Percentiles rank a stretch among this genome's conserved stretches.
Conservation (phyloP, 2,329 filamentous ascomycete species). For the Aspergillus ochraceoroseus region DNA sequence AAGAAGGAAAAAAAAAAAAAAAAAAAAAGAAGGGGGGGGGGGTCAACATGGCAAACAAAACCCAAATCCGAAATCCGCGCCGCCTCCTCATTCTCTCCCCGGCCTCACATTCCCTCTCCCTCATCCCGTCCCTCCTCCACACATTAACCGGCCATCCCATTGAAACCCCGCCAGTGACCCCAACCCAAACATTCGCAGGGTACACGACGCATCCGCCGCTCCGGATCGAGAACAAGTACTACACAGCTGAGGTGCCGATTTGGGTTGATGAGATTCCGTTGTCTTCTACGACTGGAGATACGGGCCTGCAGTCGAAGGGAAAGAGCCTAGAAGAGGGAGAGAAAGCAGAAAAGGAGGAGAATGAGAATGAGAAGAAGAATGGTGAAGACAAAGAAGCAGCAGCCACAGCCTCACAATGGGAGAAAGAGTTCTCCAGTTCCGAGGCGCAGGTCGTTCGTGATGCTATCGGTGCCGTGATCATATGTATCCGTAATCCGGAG, state of each 20-base stretch:
- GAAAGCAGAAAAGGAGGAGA: background rate
- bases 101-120: constrained; percentile 31
- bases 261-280: constrained; percentile 47
- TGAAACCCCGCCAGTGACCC: constrained; percentile 16
- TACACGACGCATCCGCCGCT: constrained; percentile 46
- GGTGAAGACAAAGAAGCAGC: constrained; percentile 2
- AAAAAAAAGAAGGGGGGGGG: background rate
- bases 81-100: constrained; percentile 42
- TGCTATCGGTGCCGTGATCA: constrained; percentile 42
- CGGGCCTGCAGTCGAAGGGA: too few species aligned
- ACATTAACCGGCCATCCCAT: constrained; percentile 35
- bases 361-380: constrained; percentile 3
- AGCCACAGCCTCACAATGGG: constrained; percentile 32
- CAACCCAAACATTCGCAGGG: constrained; percentile 39
- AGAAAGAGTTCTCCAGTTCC: constrained; percentile 38
- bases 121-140: constrained; percentile 37
- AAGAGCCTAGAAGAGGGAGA: too few species aligned
- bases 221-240: constrained; percentile 42
- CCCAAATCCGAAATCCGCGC: constrained; percentile 38
- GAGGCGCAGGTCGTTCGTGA: constrained; percentile 44
- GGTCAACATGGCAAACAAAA: too few species aligned
- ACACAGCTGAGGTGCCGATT: constrained; percentile 41
- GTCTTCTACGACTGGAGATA: background rate
- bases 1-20: constrained; percentile 6
- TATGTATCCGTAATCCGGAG: constrained; percentile 34